A percentile compares a stretch with the other conserved stretches of the same genome.
Conservation (phyloP, 2,329 filamentous ascomycete species). For the Calonectria pseudoreteaudii region DNA sequence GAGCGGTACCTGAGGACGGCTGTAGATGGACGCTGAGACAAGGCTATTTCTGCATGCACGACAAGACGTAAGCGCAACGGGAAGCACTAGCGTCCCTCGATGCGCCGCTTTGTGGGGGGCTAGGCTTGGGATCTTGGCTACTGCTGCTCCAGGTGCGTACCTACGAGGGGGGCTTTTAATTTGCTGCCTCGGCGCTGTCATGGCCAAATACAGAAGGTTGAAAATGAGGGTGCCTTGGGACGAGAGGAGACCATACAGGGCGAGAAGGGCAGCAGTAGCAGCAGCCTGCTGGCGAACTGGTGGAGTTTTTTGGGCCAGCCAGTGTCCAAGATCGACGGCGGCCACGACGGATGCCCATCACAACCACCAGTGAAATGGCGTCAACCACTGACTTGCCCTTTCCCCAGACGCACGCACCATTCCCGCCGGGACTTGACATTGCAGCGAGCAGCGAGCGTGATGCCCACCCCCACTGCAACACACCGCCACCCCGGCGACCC, state of each 20-base stretch:
- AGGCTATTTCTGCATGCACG: slow-evolving; percentile 27
- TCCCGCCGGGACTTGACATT: slow-evolving; percentile 6
- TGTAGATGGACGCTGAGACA: slow-evolving; percentile 35
- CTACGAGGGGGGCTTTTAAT: slow-evolving; percentile 19
- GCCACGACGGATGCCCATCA: background rate
- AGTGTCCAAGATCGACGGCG: background rate
- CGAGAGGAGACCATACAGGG: slow-evolving; percentile 2
- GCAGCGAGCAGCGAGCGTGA: background rate
- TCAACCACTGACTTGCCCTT: background rate
- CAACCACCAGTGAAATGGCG: background rate
- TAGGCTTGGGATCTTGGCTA: slow-evolving; percentile 26
- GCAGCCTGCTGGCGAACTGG: slow-evolving; percentile 2
- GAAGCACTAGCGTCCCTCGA: slow-evolving; percentile 35
- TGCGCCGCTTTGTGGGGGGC: slow-evolving; percentile 36
- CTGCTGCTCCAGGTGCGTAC: background rate
- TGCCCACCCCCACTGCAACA: slow-evolving; percentile 28
- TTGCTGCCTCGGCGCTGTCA: slow-evolving; percentile 36
- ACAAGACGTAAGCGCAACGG: slow-evolving; percentile 37
- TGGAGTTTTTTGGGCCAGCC: background rate
- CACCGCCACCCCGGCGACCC: slow-evolving; percentile 24
- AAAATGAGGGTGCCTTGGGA: background rate
- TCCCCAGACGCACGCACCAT: slow-evolving; percentile 7
- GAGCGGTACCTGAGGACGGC: slow-evolving; percentile 36
- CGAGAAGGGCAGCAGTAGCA: background rate
- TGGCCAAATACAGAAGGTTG: slow-evolving; percentile 25